Evolutionary conservation across 345 rosid species (phyloP), one percentile per base, ranked within the genome.

Genomic region (Gossypium anomalum): DNA sequence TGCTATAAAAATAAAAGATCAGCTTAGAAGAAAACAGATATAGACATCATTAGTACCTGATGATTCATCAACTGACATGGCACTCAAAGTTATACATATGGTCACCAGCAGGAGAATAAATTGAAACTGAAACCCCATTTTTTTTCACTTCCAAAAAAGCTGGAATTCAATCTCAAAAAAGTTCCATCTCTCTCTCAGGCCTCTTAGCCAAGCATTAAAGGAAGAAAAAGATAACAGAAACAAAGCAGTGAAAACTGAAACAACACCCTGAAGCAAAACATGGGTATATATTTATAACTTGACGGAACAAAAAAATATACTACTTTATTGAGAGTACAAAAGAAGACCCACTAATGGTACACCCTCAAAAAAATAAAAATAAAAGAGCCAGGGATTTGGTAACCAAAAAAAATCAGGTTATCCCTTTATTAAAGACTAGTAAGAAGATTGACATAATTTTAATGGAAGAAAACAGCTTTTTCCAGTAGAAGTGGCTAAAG

Each of bases 1-100:
- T 72, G 68, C 71, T 51, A 34, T 20, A 47, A 47, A 47, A 77
- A 56, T n/a, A 56, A 41, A 22, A 73, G 65, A 69, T 38, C 58
- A 78, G n/a, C 45, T 20, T 1, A 59, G 45, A 52, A 9, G 19
- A 17, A 41, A 25, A 74, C 23, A 68, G 51, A 68, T 73, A 60
- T n/a, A 68, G 72, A 51, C 9, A 67, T 63, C 78, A 62, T 84
- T 86, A 34, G 41, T 34, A 89, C 93, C 93, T 81, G 91, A 77
- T 80, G 89, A 86, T 82, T 86, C 89, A 78, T 78, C 80, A 81
- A 78, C 78, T 60, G 78, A 65, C 62, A 80, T 25, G 58, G 80
- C 84, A 79, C 27, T 75, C 68, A 70, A 9, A 47, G 59, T 25
- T 45, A 76, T 13, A 55, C 72, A 76, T 9, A 77, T 8, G 43